Percentiles rank a stretch among this genome's conserved stretches.
phyloP scores from a whole-genome alignment of 2,329 filamentous ascomycete species.

The Aspergillus bombycis region DNA sequence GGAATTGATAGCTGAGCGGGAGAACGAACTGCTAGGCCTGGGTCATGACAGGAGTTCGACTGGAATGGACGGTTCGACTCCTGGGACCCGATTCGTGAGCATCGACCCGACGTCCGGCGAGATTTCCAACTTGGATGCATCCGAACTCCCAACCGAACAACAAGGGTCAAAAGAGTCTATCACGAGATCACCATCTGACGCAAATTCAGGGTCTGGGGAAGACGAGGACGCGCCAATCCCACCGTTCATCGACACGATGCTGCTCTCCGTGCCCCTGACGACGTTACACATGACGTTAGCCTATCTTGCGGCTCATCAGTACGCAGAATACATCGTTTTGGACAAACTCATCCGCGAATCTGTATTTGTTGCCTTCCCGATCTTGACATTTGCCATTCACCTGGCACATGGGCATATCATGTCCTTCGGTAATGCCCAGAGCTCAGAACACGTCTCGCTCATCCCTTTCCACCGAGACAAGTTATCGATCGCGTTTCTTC shows the following conservation, averaged over 20 bases:
- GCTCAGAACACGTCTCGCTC: conserved; percentile 23
- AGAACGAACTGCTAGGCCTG: conserved; percentile 35
- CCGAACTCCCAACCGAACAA: conserved; percentile 24
- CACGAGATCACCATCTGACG: not conserved
- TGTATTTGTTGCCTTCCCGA: conserved; percentile 43
- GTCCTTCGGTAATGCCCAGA: conserved; percentile 26
- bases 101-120: conserved; percentile 31
- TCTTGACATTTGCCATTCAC: conserved; percentile 48
- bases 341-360: conserved; percentile 40
- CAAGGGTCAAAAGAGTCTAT: not conserved
- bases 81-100: conserved; percentile 36
- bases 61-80: not conserved
- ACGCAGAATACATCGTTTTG: conserved; percentile 42
- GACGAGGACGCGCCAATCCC: conserved; percentile 29
- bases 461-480: conserved; percentile 32
- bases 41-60: conserved; percentile 11
- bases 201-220: not conserved
- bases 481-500: conserved; percentile 30
- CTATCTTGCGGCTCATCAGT: conserved; percentile 52
- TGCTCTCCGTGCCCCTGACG: conserved; percentile 47
- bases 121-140: conserved; percentile 28
- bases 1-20: conserved; percentile 50
- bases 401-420: conserved; percentile 50
- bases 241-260: conserved; percentile 47
- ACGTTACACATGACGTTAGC: conserved; percentile 50